Base-by-base conservation (phyloP, 2,329 filamentous ascomycete species). In the Claviceps spartinae region DNA sequence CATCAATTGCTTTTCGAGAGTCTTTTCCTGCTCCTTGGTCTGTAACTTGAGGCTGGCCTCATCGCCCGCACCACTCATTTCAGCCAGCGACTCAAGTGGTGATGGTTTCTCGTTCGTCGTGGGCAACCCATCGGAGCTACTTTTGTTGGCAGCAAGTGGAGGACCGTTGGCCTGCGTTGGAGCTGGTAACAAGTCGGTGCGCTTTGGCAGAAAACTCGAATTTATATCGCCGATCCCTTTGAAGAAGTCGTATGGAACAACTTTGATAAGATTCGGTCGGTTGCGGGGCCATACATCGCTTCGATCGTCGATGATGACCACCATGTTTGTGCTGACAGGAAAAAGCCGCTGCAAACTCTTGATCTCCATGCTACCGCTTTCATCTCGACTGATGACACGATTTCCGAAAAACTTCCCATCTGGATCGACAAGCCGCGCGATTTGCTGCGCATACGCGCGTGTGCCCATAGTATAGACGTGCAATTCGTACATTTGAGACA, bases 391-490 rank as follows among this genome's bases (percentile, higher is more conserved):
- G 62, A 98, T 86, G 61, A 98, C 90, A 52, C 93, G 82, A 67
- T 96, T 90, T 41, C 87, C 91, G 65, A 98, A 98, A 9, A 95
- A 81, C 64, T 85, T 90, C 57, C 84, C 81, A 37, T 91, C 82
- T 0, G 91, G 91, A 62, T 98, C 93, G 56, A 98, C 86, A 56
- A 98, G 91, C 59, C 86, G 85, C 40, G 89, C 89, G 60, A 98
- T 94, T 55, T 88, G 85, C 59, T 90, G 77, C 9, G 93, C 93
- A 64, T 98, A 98, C n/a, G 91, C 88, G 57, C 93, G 81, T 22
- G 93, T 98, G 52, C 91, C 93, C 93, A 98, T 98, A 44, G 93
- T 98, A 72, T 98, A 98, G 56, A 98, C 91, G 66, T 98, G 93
- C 62, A 97, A 75, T 70, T 98, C 93, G 69, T 93, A 98, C 61